Evolutionary conservation across 371 early-diverging fungal species (phyloP), one percentile per base, ranked within the genome.

Genomic region (Mucor piriformis): DNA sequence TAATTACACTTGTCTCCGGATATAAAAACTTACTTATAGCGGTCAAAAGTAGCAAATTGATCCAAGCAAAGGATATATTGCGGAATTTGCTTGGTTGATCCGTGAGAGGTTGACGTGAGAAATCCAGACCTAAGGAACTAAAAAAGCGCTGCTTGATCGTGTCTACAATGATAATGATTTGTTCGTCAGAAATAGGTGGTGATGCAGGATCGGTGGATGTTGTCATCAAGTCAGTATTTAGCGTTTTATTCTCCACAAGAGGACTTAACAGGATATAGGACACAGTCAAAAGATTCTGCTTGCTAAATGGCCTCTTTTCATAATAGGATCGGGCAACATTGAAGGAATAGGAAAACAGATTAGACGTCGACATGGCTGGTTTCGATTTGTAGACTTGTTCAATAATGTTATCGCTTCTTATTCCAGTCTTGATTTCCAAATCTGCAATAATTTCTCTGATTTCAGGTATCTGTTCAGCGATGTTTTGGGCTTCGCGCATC

Each of bases 21-120:
- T 60, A 59, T 11, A 64, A 29, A 61, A 66, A 69, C 20, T 55
- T 37, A 43, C 60, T 61, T 49, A 73, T 64, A 21, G 64, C 54
- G 7, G 65, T 69, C n/a, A 73, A 56, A 25, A 67, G 62, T 16
- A 73, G 38, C 23, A 70, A 49, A 51, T 69, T 73, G 44, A 73
- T 73, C 74, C 74, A 73, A 16, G 62, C 63, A 65, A 65, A 69
- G 2, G 67, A 24, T 3, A 59, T 52, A n/a, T 42, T 32, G 12
- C 53, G 49, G 15, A 57, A 43, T 13, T 29, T 44, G 37, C 40
- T 34, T 4, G 29, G 8, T 21, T 18, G 34, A 0, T 34, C 21
- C 1, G 32, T 32, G 4, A 2, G 2, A 7, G 5, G 5, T 21
- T 32, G 12, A n/a, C 7, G 7, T 10, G 18, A 16, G 21, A 13